Percentiles rank a stretch among this genome's conserved stretches.
phyloP scores from a whole-genome alignment of 2,329 filamentous ascomycete species.

The Cytospora leucostoma region DNA sequence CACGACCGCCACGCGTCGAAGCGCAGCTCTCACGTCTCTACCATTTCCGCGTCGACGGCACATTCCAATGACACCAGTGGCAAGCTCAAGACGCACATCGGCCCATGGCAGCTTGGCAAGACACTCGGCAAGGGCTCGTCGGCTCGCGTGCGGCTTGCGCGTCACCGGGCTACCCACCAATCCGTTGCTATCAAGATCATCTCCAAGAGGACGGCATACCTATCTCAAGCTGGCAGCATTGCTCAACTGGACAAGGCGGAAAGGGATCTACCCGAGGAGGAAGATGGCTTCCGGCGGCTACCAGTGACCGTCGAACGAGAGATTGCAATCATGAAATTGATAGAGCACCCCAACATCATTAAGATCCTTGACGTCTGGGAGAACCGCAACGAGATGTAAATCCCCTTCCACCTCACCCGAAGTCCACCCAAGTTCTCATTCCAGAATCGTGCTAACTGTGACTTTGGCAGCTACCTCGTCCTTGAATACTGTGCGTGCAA shows the following conservation, averaged over 20 bases:
- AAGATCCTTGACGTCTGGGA: constrained; percentile 97
- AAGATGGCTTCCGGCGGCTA: constrained; percentile 67
- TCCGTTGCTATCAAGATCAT: constrained; percentile 95
- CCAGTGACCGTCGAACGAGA: constrained; percentile 91
- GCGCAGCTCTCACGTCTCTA: constrained; percentile 43
- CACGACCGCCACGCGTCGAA: constrained; percentile 36
- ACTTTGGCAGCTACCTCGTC: constrained; percentile 75
- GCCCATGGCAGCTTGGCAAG: constrained; percentile 89
- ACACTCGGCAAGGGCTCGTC: constrained; percentile 89
- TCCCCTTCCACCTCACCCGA: constrained; percentile 36
- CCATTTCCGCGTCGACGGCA: constrained; percentile 39
- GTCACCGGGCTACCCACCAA: constrained; percentile 76
- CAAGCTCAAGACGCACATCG: constrained; percentile 70
- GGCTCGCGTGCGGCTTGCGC: constrained; percentile 81
- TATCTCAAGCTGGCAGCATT: constrained; percentile 83
- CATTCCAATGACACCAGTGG: constrained; percentile 34
- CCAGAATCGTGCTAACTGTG: constrained; percentile 25
- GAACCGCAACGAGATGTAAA: constrained; percentile 87
- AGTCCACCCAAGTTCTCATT: not conserved
- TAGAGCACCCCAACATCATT: constrained; percentile 93
- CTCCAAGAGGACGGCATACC: constrained; percentile 75
- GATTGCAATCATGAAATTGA: constrained; percentile 94
- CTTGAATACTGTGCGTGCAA: constrained; percentile 82
- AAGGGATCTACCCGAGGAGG: constrained; percentile 54
- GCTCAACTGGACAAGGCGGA: constrained; percentile 78